Evolutionary conservation across 2,329 filamentous ascomycete genomes (phyloP).

Genomic region (Pseudogymnoascus destructans): DNA sequence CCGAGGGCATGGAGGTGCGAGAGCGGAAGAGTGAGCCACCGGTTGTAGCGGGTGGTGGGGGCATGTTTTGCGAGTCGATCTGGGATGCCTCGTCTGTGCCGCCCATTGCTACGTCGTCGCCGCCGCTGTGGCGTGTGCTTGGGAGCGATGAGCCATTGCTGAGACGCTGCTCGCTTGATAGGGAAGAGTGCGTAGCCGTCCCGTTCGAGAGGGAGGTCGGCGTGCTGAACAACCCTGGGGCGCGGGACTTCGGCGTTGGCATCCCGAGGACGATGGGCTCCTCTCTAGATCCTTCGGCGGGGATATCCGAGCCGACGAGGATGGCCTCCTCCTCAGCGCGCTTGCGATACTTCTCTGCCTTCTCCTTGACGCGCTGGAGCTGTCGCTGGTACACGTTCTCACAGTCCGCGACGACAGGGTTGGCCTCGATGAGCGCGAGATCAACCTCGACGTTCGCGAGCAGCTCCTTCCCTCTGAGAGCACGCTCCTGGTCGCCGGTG

Average conservation of each 20-base stretch:
- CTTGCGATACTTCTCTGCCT: slow-evolving; percentile 48
- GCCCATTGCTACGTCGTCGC: slow-evolving; percentile 49
- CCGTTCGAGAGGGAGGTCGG: slow-evolving; percentile 48
- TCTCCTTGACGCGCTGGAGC: slow-evolving; percentile 46
- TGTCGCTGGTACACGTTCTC: slow-evolving; percentile 69
- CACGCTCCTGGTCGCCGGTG: slow-evolving; percentile 68
- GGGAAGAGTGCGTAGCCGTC: slow-evolving; percentile 30
- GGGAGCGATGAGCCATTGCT: slow-evolving; percentile 45
- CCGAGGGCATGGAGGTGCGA: slow-evolving; percentile 14
- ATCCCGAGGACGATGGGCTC: slow-evolving; percentile 46
- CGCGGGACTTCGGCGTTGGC: slow-evolving; percentile 40
- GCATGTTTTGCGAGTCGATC: slow-evolving; percentile 6
- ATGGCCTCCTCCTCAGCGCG: slow-evolving; percentile 13
- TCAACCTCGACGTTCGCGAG: slow-evolving; percentile 90
- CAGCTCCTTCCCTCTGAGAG: slow-evolving; percentile 81
- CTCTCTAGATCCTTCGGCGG: background rate
- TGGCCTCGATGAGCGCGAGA: slow-evolving; percentile 60
- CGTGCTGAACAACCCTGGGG: slow-evolving; percentile 25
- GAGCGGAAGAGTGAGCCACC: background rate
- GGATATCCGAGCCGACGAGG: slow-evolving; percentile 11
- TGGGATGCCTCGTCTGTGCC: slow-evolving; percentile 32
- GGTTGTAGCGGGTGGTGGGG: slow-evolving; percentile 27
- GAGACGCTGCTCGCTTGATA: slow-evolving; percentile 22
- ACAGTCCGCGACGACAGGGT: slow-evolving; percentile 59
- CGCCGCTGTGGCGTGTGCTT: slow-evolving; percentile 12